Evolutionary conservation across 2,329 filamentous ascomycete species (phyloP), one percentile per base, ranked within the genome.

Genomic region (Trichoderma hamatum): DNA sequence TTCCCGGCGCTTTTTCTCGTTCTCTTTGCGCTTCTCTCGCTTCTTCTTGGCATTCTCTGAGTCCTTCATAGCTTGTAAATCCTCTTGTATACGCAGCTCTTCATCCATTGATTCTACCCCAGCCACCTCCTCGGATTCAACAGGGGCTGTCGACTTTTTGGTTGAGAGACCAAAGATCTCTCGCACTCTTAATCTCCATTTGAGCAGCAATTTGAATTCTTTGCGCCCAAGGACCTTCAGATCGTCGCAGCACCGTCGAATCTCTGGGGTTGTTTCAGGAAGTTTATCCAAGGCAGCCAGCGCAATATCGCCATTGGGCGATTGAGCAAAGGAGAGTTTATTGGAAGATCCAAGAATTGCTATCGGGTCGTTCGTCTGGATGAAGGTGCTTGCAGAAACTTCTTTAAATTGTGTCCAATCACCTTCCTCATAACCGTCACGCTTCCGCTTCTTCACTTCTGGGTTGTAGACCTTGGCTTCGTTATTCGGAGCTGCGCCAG

Each of bases 401-500:
- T 97, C 93, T 78, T 97, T 97, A 84, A 92, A 97, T 75, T 97
- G 93, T 5, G 89, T 95, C 79, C 91, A 97, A 73, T 99, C 94
- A 43, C 93, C 95, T 80, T 99, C 96, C 73, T 98, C 95, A 73
- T 99, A 99, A 85, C 96, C 96, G 55, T 97, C 95, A 84, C 96
- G 87, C 87, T 97, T 98, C 69, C 96, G 86, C 88, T 97, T 99
- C 86, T 98, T 99, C 77, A 93, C 85, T 78, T 99, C 96, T 0
- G 96, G 96, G 73, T 99, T 97, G 84, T 95, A 99, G 2, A 99
- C 96, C 79, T 97, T 97, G 49, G 96, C 96, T 79, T 99, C 96
- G 74, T 98, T 96, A 80, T 98, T 99, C 1, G 94, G 93, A 0
- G 90, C 91, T 1, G 92, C 89, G 69, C 92, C 92, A 36, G 91